Evolutionary conservation across 306 rosid genomes (phyloP).

Genomic region (Acacia crassicarpa): DNA sequence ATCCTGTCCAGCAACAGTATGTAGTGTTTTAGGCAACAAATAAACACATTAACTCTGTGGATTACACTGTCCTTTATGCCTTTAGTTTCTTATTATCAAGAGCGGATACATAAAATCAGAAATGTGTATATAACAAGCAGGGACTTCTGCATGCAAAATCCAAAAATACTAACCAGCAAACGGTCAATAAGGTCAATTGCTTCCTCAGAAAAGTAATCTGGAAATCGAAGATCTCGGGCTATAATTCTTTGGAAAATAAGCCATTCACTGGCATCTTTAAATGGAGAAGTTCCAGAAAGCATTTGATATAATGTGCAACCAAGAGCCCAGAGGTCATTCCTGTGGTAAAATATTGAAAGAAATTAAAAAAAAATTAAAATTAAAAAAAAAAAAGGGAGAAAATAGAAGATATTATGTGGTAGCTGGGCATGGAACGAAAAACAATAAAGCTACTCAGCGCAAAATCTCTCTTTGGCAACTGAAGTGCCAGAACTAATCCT

Average conservation of each 20-base stretch:
- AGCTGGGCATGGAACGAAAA: slow-evolving; percentile 24
- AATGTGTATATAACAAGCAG: slow-evolving; percentile 3
- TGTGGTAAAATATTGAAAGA: slow-evolving; percentile 46
- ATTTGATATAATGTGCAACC: slow-evolving; percentile 99
- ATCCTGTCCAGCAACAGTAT: background rate
- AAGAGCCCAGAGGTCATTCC: slow-evolving; percentile 99
- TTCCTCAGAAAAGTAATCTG: slow-evolving; percentile 81
- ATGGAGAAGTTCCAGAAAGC: slow-evolving; percentile 99
- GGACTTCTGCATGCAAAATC: slow-evolving; percentile 4
- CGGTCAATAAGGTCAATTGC: slow-evolving; percentile 87
- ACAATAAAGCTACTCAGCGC: slow-evolving; percentile 10
- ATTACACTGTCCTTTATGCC: slow-evolving; percentile 16
- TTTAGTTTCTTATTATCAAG: slow-evolving; percentile 9
- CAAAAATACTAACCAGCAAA: slow-evolving; percentile 66
- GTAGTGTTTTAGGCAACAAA: slow-evolving; percentile 18
- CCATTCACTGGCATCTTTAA: slow-evolving; percentile 99
- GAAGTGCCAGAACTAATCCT: slow-evolving; percentile 11
- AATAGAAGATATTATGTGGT: slow-evolving; percentile 21
- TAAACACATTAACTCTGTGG: slow-evolving; percentile 8
- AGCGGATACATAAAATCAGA: background rate
- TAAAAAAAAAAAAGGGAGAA: background rate
- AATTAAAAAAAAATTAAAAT: slow-evolving; percentile 16
- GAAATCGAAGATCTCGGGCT: slow-evolving; percentile 95
- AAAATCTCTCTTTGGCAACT: slow-evolving; percentile 4
- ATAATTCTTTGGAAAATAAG: slow-evolving; percentile 97